Evolutionary conservation across 805 yeast species (phyloP).

Genomic region (Wickerhamomyces canadensis): DNA sequence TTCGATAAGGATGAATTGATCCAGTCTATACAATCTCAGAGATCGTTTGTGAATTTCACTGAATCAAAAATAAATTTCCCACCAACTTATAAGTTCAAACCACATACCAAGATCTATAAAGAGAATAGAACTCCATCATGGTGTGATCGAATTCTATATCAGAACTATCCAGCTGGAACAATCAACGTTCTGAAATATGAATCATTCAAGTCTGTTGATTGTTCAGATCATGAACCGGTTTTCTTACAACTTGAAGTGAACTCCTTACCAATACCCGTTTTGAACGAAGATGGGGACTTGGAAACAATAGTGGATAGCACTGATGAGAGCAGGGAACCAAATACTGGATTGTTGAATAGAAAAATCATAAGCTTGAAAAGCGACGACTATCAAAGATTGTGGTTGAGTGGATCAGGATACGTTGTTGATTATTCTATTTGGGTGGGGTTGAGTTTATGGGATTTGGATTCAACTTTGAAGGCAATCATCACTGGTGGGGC

Average conservation of each 20-base stretch:
- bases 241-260: slow-evolving; percentile 39
- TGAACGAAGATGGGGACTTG: slow-evolving; percentile 24
- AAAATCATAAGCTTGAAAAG: not conserved
- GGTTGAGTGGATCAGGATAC: not conserved
- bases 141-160: slow-evolving; percentile 81
- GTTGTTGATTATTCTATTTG: not conserved
- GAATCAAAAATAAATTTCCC: slow-evolving; percentile 62
- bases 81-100: slow-evolving; percentile 75
- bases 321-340: not conserved
- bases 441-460: not conserved
- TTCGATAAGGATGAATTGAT: slow-evolving; percentile 32
- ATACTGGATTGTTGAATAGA: not conserved
- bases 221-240: slow-evolving; percentile 84
- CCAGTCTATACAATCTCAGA: slow-evolving; percentile 28
- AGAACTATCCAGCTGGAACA: slow-evolving; percentile 30
- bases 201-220: slow-evolving; percentile 39
- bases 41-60: slow-evolving; percentile 53
- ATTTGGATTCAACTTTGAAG: no score
- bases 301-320: slow-evolving; percentile 11
- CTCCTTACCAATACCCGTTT: slow-evolving; percentile 34
- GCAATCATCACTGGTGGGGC: no score
- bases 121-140: slow-evolving; percentile 71
- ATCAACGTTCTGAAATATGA: slow-evolving; percentile 38
- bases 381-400: not conserved
- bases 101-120: slow-evolving; percentile 45